Percentiles rank a stretch among this genome's conserved stretches.
Evolutionary conservation across 176 grass and related monocot genomes (phyloP).

Genomic region (Eragrostis curvula): DNA sequence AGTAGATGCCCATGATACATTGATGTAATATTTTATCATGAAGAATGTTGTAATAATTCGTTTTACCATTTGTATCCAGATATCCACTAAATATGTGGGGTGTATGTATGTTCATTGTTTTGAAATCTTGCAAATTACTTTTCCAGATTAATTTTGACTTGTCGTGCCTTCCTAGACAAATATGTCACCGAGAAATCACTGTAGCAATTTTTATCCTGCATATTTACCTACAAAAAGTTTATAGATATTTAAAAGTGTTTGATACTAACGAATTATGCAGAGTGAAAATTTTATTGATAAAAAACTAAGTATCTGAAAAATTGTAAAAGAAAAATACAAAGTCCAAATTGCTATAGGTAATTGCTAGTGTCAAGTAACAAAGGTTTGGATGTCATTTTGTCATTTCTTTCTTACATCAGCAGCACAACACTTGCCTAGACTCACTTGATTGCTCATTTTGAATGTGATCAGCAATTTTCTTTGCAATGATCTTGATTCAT

Average conservation of each 20-base stretch:
- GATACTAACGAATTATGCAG: too few species aligned
- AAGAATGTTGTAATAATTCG: conserved; percentile 4
- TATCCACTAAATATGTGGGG: not conserved
- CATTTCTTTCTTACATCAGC: not conserved
- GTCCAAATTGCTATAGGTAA: too few species aligned
- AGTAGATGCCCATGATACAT: not conserved
- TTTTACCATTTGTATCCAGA: not conserved
- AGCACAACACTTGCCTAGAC: not conserved
- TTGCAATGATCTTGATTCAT: not conserved
- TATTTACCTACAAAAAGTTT: too few species aligned
- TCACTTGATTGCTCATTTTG: not conserved
- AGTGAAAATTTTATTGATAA: too few species aligned
- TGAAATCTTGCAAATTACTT: not conserved
- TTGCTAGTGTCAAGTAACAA: too few species aligned
- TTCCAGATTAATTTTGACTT: not conserved
- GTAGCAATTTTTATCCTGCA: too few species aligned
- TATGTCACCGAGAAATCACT: too few species aligned
- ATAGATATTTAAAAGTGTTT: too few species aligned
- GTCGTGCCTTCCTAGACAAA: too few species aligned
- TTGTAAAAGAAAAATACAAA: too few species aligned
- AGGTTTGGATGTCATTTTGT: not conserved
- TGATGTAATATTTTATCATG: not conserved
- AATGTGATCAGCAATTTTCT: not conserved
- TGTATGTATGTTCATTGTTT: not conserved
- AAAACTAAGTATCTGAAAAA: too few species aligned